Evolutionary conservation across 164 flowering plant genomes (phyloP), one percentile per base, ranked within the genome.

Genomic region (Berberis thunbergii): DNA sequence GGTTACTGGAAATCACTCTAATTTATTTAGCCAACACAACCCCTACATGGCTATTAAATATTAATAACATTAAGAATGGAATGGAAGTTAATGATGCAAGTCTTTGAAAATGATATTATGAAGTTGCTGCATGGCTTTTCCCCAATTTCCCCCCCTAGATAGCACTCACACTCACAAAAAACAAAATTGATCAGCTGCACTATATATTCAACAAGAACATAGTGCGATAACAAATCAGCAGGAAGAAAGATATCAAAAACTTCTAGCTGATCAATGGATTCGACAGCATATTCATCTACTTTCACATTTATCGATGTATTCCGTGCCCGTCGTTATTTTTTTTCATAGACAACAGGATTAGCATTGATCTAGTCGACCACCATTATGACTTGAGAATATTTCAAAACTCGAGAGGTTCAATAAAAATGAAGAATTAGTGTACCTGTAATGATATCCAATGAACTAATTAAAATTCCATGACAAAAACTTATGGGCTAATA

Each of bases 241-340:
- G 42, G 26, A 41, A 41, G 54, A 57, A 86, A 95, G 98, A 89
- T 92, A 92, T 87, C 96, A 77, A 83, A 92, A 72, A 92, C 60
- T 74, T 92, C 98, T 38, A 69, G 88, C 48, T 86, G 83, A 64
- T 92, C 91, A 44, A 89, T 86, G 57, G 84, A 78, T 69, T 87
- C 95, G 44, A 73, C 86, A 5, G 82, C 76, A 65, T 78, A 79
- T 58, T 91, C 87, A 69, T 91, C 91, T 6, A n/a, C 61, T 63
- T 63, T 73, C 41, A 60, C 46, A 3, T 79, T 64, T 4, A 59
- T 46, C 7, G 43, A n/a, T 13, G 59, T 64, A 39, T 54, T 61
- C 6, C 91, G 82, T 60, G 62, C 70, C 26, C 82, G 77, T 6
- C 91, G 79, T 69, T 86, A 88, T 69, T 83, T 89, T 26, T 78